Percentiles rank a stretch among this genome's conserved stretches.
These are phyloP conservation scores for Boletus reticuloceps DNA, from an alignment of 768 basidiomycete species.

Conservation along the genomic window DNA sequence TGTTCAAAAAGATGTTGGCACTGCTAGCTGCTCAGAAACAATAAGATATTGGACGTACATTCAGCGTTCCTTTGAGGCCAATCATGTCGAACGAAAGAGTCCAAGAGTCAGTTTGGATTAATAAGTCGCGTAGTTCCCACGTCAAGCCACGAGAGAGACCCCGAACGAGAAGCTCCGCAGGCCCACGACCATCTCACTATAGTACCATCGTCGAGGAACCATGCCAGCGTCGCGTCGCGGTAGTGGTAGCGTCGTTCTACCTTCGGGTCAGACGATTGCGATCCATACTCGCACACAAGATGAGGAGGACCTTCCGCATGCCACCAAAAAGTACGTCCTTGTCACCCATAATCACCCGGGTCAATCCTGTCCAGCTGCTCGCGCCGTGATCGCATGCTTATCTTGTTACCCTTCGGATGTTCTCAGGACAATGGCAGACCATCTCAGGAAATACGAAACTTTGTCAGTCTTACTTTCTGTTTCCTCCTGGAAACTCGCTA, in stretches of 20 bases:
- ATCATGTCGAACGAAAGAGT: slow-evolving; percentile 58
- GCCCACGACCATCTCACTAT: slow-evolving; percentile 15
- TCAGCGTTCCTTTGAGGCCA: slow-evolving; percentile 90
- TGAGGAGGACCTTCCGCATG: slow-evolving; percentile 87
- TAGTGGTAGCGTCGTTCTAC: slow-evolving; percentile 69
- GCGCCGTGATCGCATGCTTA: background rate
- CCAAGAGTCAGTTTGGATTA: background rate
- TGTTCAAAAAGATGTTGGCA: slow-evolving; percentile 26
- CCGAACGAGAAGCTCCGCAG: slow-evolving; percentile 19
- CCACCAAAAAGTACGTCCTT: slow-evolving; percentile 78
- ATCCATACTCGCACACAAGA: slow-evolving; percentile 87
- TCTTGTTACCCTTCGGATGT: background rate
- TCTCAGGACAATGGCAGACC: slow-evolving; percentile 87
- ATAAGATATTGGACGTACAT: slow-evolving; percentile 46
- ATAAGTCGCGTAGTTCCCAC: slow-evolving; percentile 28
- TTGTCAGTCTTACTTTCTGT: slow-evolving; percentile 49
- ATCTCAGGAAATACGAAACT: slow-evolving; percentile 86
- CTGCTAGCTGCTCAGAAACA: background rate
- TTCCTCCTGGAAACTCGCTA: background rate
- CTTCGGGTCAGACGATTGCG: slow-evolving; percentile 76
- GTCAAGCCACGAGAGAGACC: background rate
- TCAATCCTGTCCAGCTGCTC: background rate
- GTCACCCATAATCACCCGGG: background rate
- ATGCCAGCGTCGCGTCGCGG: slow-evolving; percentile 77
- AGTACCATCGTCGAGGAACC: slow-evolving; percentile 8